A percentile compares a stretch with the other conserved stretches of the same genome.
Evolutionary conservation across 2,329 filamentous ascomycete genomes (phyloP).

Genomic region (Fusarium drepaniforme): DNA sequence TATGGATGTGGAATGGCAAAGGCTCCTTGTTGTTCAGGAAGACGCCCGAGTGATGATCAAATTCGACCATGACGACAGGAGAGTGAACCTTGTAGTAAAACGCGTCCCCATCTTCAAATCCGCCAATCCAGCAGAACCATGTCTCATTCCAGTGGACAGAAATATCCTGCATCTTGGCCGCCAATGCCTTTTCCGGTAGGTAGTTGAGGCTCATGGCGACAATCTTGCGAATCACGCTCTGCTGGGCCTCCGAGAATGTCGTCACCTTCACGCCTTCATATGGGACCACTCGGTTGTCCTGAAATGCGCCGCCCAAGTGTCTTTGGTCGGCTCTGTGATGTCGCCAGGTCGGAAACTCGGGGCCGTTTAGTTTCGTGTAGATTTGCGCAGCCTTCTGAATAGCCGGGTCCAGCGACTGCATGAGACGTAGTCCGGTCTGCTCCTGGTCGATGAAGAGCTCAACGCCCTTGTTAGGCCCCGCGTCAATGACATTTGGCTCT

Average conservation of each 20-base stretch:
- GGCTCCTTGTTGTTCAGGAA: slow-evolving; percentile 79
- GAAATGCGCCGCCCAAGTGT: slow-evolving; percentile 80
- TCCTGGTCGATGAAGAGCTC: slow-evolving; percentile 76
- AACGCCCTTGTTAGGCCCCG: slow-evolving; percentile 70
- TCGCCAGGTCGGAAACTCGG: slow-evolving; percentile 72
- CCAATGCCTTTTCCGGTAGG: slow-evolving; percentile 15
- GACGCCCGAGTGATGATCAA: slow-evolving; percentile 82
- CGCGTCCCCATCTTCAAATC: slow-evolving; percentile 72
- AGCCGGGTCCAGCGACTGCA: slow-evolving; percentile 64
- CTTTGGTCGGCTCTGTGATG: slow-evolving; percentile 86
- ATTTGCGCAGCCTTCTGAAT: slow-evolving; percentile 13
- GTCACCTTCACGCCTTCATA: slow-evolving; percentile 72
- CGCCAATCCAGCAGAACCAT: slow-evolving; percentile 83
- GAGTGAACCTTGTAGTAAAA: slow-evolving; percentile 84
- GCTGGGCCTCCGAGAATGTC: slow-evolving; percentile 1
- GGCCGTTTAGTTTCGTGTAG: slow-evolving; percentile 67
- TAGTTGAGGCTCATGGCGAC: slow-evolving; percentile 8
- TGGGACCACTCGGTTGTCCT: slow-evolving; percentile 80
- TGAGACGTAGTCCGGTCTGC: slow-evolving; percentile 70
- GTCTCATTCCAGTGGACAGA: slow-evolving; percentile 71
- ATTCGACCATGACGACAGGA: slow-evolving; percentile 78
- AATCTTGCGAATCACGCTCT: slow-evolving; percentile 7
- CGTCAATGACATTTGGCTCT: slow-evolving; percentile 80
- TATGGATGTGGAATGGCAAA: slow-evolving; percentile 82
- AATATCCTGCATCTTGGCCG: slow-evolving; percentile 62